Base-by-base conservation (phyloP, 352 stramenopile genomes). In the Phytophthora cryptogea region DNA sequence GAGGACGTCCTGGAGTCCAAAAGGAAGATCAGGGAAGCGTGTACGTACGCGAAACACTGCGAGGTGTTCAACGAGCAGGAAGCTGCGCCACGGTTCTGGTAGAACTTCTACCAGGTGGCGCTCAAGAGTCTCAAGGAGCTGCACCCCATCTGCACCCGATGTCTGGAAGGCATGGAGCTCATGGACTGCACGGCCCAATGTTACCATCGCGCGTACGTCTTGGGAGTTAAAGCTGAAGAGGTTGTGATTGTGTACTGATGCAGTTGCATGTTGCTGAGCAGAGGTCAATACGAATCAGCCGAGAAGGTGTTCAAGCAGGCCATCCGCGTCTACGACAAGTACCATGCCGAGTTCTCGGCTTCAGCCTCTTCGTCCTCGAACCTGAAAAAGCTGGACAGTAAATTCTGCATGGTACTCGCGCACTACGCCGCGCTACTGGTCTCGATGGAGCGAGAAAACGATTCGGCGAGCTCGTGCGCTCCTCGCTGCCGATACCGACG, bases 51-150 rank as follows among this genome's bases (percentile, higher is more conserved):
- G 8, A 16, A 0, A 6, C 5, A 51, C 7, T 56, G 36, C 27
- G 54, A 56, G 37, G 8, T 8, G 3, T 4, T 63, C 28, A 33
- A 36, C 28, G 7, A 59, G 31, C 32, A 59, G n/a, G 52, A 48
- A 33, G 41, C 52, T 6, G 52, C 52, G 14, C 28, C 51, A 17
- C 31, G 13, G 7, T 63, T 39, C n/a, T n/a, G n/a, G n/a, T n/a
- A n/a, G n/a, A n/a, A n/a, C n/a, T n/a, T n/a, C 37, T 63, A 63
- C 37, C 45, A 45, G 31, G 56, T 45, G 37, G 54, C 54, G 14
- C 37, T 56, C 8, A 56, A 56, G 54, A 55, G n/a, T 16, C 14
- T 56, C 23, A 56, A 63, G 37, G 36, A 23, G 28, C 36, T 63
- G 28, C 23, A 40, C 6, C 40, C 52, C 16, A 35, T 59, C 30